These are phyloP conservation scores for Geotrichum siamense DNA, from an alignment of 1,139 yeast genomes.

Conservation along the genomic window DNA sequence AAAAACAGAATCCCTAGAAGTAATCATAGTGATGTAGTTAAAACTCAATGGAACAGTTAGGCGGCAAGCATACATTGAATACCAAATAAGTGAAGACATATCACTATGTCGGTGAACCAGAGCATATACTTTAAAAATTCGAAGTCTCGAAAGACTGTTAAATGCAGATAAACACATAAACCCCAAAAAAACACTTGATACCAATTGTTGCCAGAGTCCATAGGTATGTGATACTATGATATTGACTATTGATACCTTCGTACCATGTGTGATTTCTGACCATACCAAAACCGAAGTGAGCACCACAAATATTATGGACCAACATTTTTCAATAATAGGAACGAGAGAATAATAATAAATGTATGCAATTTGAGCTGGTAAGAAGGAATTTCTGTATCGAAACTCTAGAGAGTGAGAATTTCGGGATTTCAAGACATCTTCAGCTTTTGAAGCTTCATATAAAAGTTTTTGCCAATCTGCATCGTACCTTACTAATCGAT, in stretches of 20 bases:
- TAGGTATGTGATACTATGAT: constrained; percentile 36
- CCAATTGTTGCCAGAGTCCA: constrained; percentile 33
- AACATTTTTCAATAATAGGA: constrained; percentile 43
- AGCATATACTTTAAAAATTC: constrained; percentile 70
- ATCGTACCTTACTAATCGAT: constrained; percentile 32
- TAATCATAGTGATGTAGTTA: constrained; percentile 63
- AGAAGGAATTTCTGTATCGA: constrained; percentile 28
- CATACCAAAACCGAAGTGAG: constrained; percentile 54
- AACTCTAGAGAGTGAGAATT: constrained; percentile 25
- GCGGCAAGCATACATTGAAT: constrained; percentile 74
- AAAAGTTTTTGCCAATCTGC: constrained; percentile 38
- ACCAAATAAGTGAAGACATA: constrained; percentile 67
- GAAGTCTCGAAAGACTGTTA: constrained; percentile 57
- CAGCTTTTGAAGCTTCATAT: constrained; percentile 35
- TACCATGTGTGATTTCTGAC: constrained; percentile 71
- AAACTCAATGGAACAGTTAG: constrained; percentile 76
- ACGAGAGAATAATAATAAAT: constrained; percentile 38
- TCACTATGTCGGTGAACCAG: constrained; percentile 61
- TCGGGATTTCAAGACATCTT: constrained; percentile 29
- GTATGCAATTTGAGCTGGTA: constrained; percentile 39
- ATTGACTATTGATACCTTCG: constrained; percentile 56
- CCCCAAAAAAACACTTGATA: constrained; percentile 45
- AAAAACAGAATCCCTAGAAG: constrained; percentile 41
- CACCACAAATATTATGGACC: constrained; percentile 38
- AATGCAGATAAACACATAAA: constrained; percentile 65